phyloP scores from a whole-genome alignment of 257 asterid genomes.

The Paulownia fortunei region DNA sequence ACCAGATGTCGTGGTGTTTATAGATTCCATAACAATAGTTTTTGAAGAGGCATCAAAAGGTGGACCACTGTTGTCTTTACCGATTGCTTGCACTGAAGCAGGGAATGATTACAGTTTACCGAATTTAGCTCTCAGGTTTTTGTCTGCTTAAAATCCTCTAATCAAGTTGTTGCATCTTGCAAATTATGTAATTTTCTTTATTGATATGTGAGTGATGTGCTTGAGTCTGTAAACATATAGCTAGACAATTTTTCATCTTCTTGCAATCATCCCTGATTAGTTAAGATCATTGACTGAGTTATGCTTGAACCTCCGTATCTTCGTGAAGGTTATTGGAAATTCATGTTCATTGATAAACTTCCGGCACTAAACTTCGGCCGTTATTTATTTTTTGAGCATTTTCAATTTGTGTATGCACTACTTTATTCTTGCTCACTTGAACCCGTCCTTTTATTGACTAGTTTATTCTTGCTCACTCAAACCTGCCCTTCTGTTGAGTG shows the following conservation, averaged over 20 bases:
- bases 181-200: constrained; percentile 11
- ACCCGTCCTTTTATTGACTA: no score
- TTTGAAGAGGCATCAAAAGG: constrained; percentile 92
- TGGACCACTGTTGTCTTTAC: constrained; percentile 77
- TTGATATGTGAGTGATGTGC: constrained; percentile 19
- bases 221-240: constrained; percentile 25
- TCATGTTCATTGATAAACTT: constrained; percentile 14
- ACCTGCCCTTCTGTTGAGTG: background rate
- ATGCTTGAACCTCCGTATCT: constrained; percentile 22
- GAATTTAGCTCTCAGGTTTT: constrained; percentile 89
- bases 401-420: background rate
- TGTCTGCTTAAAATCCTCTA: constrained; percentile 20
- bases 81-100: constrained; percentile 86
- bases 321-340: constrained; percentile 17
- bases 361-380: background rate
- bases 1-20: constrained; percentile 73
- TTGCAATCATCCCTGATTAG: background rate
- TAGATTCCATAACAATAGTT: constrained; percentile 86
- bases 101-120: constrained; percentile 82
- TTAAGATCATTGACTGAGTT: constrained; percentile 10
- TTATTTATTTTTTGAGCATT: background rate
- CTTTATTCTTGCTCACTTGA: no score
- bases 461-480: background rate
- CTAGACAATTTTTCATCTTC: background rate
- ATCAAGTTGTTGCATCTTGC: constrained; percentile 25